Conservation (phyloP, 306 rosid species). For the Fragaria nilgerrensis region DNA sequence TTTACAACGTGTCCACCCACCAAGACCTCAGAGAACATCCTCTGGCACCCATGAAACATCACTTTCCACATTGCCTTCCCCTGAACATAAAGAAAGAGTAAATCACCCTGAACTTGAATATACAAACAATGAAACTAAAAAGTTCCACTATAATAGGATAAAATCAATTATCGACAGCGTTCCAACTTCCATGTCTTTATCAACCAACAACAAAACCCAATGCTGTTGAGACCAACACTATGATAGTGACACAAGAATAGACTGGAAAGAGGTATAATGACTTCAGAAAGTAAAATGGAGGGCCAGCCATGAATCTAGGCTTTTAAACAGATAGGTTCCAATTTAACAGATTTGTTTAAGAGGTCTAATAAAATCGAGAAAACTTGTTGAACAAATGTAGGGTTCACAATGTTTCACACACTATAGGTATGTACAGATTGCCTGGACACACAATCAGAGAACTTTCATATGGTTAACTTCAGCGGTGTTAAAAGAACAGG, state of each 20-base stretch:
- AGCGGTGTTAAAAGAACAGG: neutral
- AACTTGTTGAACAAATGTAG: neutral
- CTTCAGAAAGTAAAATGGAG: neutral
- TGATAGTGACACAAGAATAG: neutral
- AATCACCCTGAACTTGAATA: neutral
- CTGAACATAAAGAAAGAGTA: conserved; percentile 17
- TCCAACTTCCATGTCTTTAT: neutral
- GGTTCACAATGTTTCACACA: neutral
- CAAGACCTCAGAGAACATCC: conserved; percentile 23
- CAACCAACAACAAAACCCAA: neutral
- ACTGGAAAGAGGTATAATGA: neutral
- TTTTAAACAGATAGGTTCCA: neutral
- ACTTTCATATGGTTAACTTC: neutral
- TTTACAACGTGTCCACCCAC: conserved; percentile 5
- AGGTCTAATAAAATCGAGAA: neutral
- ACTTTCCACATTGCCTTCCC: conserved; percentile 11
- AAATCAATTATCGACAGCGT: neutral
- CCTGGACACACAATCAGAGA: neutral
- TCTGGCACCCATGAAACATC: conserved; percentile 18
- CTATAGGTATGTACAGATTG: neutral
- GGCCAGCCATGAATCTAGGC: neutral
- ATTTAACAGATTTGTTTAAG: neutral
- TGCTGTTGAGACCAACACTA: neutral
- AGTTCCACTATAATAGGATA: neutral
- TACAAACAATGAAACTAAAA: neutral